These are phyloP conservation scores for Tetradesmus lagerheimii DNA, from an alignment of 139 green algal species.

Conservation along the genomic window DNA sequence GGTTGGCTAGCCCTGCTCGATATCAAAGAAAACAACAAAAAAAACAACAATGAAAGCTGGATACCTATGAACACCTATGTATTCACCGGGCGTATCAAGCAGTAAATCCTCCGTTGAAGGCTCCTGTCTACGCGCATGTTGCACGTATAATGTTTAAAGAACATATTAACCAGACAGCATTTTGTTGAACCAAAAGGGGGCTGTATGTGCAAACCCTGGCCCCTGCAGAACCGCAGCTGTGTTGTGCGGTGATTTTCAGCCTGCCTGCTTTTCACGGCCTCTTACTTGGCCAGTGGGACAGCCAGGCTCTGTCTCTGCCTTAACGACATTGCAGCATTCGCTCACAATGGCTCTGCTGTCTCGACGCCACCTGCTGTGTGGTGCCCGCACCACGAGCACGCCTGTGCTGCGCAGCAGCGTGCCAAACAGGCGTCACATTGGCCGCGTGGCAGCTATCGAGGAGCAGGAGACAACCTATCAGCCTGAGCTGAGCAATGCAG, in stretches of 20 bases:
- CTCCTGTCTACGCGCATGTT: not conserved
- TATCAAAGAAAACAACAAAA: not conserved
- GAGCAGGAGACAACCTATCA: conserved; percentile 55
- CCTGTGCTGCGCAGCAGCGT: conserved; percentile 22
- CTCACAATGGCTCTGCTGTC: conserved; percentile 40
- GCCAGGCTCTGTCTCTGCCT: not conserved
- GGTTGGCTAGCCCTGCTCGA: not conserved
- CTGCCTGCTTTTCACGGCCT: not conserved
- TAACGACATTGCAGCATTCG: not conserved
- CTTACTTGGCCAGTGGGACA: not conserved
- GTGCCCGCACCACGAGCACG: not conserved
- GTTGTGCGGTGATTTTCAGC: not conserved
- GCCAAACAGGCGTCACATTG: conserved; percentile 35
- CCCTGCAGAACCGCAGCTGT: not conserved
- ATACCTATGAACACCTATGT: not conserved
- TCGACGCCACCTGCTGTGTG: conserved; percentile 23
- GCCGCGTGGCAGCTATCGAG: conserved; percentile 58
- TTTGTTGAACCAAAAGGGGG: not conserved
- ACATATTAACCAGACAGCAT: not conserved
- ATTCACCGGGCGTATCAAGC: not conserved
- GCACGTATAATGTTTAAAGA: not conserved
- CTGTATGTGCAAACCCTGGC: not conserved
- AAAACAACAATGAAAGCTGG: not conserved
- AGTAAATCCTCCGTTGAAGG: not conserved
- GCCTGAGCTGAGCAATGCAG: conserved; percentile 41